phyloP scores from a whole-genome alignment of 305 asterid genomes.

The Fraxinus greggii region DNA sequence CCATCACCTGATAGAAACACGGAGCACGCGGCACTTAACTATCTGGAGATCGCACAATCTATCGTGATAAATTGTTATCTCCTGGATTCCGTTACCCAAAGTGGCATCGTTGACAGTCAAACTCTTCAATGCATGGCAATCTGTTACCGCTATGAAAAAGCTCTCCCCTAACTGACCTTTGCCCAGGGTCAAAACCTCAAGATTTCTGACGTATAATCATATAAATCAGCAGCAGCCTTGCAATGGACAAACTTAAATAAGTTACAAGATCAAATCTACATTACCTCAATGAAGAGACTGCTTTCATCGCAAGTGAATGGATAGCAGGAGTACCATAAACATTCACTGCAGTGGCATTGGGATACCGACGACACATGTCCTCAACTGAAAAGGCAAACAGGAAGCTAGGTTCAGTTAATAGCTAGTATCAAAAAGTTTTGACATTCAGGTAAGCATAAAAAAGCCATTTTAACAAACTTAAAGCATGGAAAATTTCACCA shows the following conservation, averaged over 20 bases:
- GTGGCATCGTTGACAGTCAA: constrained; percentile 83
- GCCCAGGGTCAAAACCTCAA: constrained; percentile 84
- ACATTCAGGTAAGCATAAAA: neutral
- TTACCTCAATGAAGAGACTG: constrained; percentile 74
- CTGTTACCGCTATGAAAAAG: constrained; percentile 74
- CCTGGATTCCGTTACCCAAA: constrained; percentile 91
- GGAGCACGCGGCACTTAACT: constrained; percentile 90
- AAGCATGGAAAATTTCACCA: constrained; percentile 3
- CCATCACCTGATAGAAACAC: constrained; percentile 77
- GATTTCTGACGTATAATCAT: constrained; percentile 56
- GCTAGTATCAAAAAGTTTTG: constrained; percentile 15
- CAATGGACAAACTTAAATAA: neutral
- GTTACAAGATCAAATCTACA: constrained; percentile 16
- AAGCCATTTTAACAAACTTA: constrained; percentile 2
- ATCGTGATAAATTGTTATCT: constrained; percentile 70
- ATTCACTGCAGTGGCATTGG: constrained; percentile 84
- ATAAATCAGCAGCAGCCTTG: constrained; percentile 29
- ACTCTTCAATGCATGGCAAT: constrained; percentile 73
- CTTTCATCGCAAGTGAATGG: constrained; percentile 69
- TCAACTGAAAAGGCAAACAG: constrained; percentile 54
- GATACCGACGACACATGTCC: constrained; percentile 84
- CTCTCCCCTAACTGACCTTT: constrained; percentile 81
- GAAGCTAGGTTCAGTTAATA: constrained; percentile 12
- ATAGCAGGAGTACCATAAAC: constrained; percentile 65
- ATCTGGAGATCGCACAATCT: constrained; percentile 73